A percentile compares a stretch with the other conserved stretches of the same genome.
Evolutionary conservation across 768 basidiomycete genomes (phyloP).

Genomic region (Dendrothele bispora): DNA sequence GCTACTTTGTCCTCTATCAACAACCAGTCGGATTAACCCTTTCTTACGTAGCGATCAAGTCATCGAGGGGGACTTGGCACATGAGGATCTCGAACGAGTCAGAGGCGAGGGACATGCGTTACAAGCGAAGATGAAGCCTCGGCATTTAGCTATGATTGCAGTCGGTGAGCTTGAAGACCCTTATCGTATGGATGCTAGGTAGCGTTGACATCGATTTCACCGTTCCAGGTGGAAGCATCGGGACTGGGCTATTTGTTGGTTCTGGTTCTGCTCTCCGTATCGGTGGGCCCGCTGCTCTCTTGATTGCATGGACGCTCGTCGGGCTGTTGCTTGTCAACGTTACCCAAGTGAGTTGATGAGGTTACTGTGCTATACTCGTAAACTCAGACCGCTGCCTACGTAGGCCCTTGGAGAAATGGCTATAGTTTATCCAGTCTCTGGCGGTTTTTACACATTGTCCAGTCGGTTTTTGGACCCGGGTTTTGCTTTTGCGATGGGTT

Average conservation of each 20-base stretch:
- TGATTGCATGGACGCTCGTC: slow-evolving; percentile 44
- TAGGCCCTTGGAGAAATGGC: slow-evolving; percentile 51
- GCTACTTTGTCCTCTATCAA: not conserved
- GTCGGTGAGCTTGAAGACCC: too few relatives aligned
- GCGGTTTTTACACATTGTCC: slow-evolving; percentile 47
- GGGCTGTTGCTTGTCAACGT: slow-evolving; percentile 48
- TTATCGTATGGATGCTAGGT: too few relatives aligned
- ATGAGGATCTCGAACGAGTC: slow-evolving; percentile 32
- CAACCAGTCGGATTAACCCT: not conserved
- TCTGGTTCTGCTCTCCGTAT: slow-evolving; percentile 36
- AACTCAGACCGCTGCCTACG: not conserved
- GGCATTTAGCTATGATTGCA: slow-evolving; percentile 47
- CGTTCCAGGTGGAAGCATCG: slow-evolving; percentile 45
- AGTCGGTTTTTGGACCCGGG: slow-evolving; percentile 45
- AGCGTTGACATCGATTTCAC: too few relatives aligned
- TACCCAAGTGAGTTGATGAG: slow-evolving; percentile 32
- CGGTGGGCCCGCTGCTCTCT: slow-evolving; percentile 42
- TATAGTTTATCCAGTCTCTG: slow-evolving; percentile 46
- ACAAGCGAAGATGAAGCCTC: slow-evolving; percentile 49
- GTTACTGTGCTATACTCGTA: too few relatives aligned
- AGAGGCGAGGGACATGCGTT: slow-evolving; percentile 42
- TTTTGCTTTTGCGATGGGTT: slow-evolving; percentile 48
- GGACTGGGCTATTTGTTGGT: slow-evolving; percentile 48
- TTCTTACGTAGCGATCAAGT: slow-evolving; percentile 32
- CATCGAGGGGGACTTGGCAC: slow-evolving; percentile 31